Base-by-base conservation (phyloP, 805 yeast species). In the Sugiyamaella smithiae region DNA sequence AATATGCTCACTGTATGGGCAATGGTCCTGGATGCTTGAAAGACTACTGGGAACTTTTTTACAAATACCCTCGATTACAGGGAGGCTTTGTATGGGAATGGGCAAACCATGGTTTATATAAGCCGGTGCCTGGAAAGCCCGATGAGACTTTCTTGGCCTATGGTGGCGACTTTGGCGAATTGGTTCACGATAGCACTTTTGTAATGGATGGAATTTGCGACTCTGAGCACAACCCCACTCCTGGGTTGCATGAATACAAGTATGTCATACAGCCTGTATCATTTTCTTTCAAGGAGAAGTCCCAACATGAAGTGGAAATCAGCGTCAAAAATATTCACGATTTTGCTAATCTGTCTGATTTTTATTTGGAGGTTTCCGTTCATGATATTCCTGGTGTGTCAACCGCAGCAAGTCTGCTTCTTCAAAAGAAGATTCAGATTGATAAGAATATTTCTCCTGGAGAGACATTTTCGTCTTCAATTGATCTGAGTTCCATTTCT, bases 51-150 rank as follows among this genome's bases (percentile, higher is more conserved):
- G 68, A 67, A 9, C 42, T 61, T 28, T 67, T 68, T 51, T 57
- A 65, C 25, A 59, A 64, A 43, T 48, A 63, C 43, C 58, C 56
- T 1, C 46, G 60, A 14, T 43, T 67, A 6, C 70, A 65, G 48
- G 72, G 72, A 17, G 72, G 72, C 7, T 68, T 66, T 51, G 57
- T 68, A 6, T 68, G 72, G 72, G 72, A 68, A 51, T 68, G 72
- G 72, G 66, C 66, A 9, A 67, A 67, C 49, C 72, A 68, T 52
- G 72, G 72, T 4, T 40, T 68, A 8, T 24, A n/a, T 19, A 53
- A 40, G 19, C 33, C 36, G 28, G 48, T 49, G 17, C 45, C 49
- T 14, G 53, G 20, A 9, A 45, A 47, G 8, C 22, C 46, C 9
- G 52, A 51, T 22, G 52, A 57, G 24, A 55, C 50, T 31, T 44